Conservation (phyloP, 2,329 filamentous ascomycete species). For the Paraphaeosphaeria sporulosa region DNA sequence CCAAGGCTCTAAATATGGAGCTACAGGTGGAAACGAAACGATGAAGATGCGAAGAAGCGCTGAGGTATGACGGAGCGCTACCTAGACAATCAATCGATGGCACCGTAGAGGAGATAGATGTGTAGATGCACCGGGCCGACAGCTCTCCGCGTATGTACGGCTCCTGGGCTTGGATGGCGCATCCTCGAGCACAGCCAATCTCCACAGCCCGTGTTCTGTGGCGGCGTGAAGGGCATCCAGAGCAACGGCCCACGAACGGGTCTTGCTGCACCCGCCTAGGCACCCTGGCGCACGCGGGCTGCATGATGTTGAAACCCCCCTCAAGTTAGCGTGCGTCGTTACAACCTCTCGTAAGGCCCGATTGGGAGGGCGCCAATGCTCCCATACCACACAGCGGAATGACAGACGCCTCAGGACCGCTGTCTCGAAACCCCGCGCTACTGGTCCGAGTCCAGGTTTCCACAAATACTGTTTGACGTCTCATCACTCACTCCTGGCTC, state of each 20-base stretch:
- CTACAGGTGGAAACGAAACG: constrained; percentile 37
- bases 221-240: constrained; percentile 26
- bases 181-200: constrained; percentile 26
- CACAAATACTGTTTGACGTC: constrained; percentile 51
- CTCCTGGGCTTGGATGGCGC: constrained; percentile 7
- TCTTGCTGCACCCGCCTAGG: constrained; percentile 41
- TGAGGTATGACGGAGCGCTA: constrained; percentile 19
- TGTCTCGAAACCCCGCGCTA: constrained; percentile 49
- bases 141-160: not conserved
- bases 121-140: not conserved
- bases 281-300: constrained; percentile 32
- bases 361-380: constrained; percentile 40
- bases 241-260: constrained; percentile 36
- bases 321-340: constrained; percentile 38
- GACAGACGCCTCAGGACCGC: constrained; percentile 49
- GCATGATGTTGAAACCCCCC: constrained; percentile 49
- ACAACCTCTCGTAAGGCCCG: constrained; percentile 35
- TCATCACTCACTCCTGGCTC: constrained; percentile 46
- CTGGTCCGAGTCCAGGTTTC: constrained; percentile 39
- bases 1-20: constrained; percentile 20
- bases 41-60: constrained; percentile 28
- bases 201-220: constrained; percentile 30
- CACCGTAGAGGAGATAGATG: not conserved
- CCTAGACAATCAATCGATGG: not conserved
- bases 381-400: constrained; percentile 35